Conservation (phyloP, 257 asterid species). For the Leptodermis oblonga region DNA sequence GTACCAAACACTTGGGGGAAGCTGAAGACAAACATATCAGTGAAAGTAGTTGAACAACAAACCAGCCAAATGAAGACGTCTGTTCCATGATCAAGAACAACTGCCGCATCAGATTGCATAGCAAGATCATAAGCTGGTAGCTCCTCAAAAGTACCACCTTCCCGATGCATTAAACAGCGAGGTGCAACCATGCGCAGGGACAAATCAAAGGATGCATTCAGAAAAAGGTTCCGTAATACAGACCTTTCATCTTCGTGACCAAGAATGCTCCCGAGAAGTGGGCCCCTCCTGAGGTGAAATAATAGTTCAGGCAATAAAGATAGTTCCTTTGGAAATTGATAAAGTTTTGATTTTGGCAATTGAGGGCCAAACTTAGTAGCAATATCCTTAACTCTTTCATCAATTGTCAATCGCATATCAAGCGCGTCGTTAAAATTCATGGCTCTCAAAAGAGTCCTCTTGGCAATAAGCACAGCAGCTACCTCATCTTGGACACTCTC, state of each 20-base stretch:
- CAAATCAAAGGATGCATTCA: constrained; percentile 85
- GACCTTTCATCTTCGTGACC: constrained; percentile 97
- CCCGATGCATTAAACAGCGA: constrained; percentile 96
- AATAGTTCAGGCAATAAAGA: constrained; percentile 71
- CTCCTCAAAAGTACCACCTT: constrained; percentile 97
- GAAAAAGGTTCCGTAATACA: constrained; percentile 72
- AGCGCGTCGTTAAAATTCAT: constrained; percentile 55
- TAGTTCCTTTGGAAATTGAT: constrained; percentile 83
- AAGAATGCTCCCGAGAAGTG: constrained; percentile 79
- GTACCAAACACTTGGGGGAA: too few species aligned
- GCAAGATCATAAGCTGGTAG: constrained; percentile 95
- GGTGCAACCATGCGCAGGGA: constrained; percentile 97
- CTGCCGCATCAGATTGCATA: constrained; percentile 98
- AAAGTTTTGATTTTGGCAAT: constrained; percentile 73
- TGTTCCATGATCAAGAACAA: constrained; percentile 97
- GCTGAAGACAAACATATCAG: not conserved
- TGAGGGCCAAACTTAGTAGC: constrained; percentile 74
- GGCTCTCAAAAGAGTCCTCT: constrained; percentile 77
- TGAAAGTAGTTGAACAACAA: constrained; percentile 18
- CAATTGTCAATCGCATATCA: constrained; percentile 66
- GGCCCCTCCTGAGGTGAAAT: constrained; percentile 90
- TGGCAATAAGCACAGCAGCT: constrained; percentile 83
- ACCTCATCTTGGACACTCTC: constrained; percentile 92
- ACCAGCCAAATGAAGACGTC: constrained; percentile 99
- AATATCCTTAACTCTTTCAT: constrained; percentile 86